These are phyloP conservation scores for Penicilliopsis zonata DNA, from an alignment of 495 filamentous ascomycete genomes.

Conservation along the genomic window DNA sequence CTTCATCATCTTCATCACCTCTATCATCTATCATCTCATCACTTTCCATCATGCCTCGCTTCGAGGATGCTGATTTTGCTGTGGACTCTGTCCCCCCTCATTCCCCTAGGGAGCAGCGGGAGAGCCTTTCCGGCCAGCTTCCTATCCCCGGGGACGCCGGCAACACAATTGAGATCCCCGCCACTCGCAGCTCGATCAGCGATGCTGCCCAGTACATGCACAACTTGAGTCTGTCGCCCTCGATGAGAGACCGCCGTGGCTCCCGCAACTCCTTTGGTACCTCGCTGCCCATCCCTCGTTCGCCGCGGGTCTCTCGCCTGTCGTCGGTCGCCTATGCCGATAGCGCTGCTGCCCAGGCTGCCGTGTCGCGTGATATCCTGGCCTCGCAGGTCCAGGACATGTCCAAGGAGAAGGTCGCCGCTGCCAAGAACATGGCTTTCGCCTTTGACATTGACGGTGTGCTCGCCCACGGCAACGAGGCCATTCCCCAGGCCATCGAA, in stretches of 20 bases:
- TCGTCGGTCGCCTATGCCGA: slow-evolving; percentile 37
- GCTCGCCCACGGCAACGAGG: slow-evolving; percentile 63
- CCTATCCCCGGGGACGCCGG: slow-evolving; percentile 36
- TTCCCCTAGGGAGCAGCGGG: slow-evolving; percentile 17
- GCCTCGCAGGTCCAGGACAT: slow-evolving; percentile 64
- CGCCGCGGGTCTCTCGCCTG: slow-evolving; percentile 56
- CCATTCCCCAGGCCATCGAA: slow-evolving; percentile 71
- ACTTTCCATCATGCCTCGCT: slow-evolving; percentile 44
- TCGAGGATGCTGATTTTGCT: slow-evolving; percentile 45
- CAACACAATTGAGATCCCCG: slow-evolving; percentile 59
- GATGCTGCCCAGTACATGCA: slow-evolving; percentile 65
- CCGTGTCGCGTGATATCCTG: slow-evolving; percentile 53
- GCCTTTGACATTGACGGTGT: slow-evolving; percentile 93
- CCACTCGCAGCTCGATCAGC: slow-evolving; percentile 54
- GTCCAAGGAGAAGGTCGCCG: slow-evolving; percentile 51
- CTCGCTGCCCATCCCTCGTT: slow-evolving; percentile 62
- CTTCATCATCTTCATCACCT: slow-evolving; percentile 3
- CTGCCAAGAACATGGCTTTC: slow-evolving; percentile 65
- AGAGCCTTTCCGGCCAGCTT: slow-evolving; percentile 19
- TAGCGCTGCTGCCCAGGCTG: slow-evolving; percentile 19
- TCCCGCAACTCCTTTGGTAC: slow-evolving; percentile 74
- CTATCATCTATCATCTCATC: slow-evolving; percentile 1
- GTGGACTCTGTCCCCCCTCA: slow-evolving; percentile 25
- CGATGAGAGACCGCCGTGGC: slow-evolving; percentile 50
- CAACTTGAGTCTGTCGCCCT: slow-evolving; percentile 54